phyloP scores from a whole-genome alignment of 2,329 filamentous ascomycete species.

The Decorospora gaudefroyi region DNA sequence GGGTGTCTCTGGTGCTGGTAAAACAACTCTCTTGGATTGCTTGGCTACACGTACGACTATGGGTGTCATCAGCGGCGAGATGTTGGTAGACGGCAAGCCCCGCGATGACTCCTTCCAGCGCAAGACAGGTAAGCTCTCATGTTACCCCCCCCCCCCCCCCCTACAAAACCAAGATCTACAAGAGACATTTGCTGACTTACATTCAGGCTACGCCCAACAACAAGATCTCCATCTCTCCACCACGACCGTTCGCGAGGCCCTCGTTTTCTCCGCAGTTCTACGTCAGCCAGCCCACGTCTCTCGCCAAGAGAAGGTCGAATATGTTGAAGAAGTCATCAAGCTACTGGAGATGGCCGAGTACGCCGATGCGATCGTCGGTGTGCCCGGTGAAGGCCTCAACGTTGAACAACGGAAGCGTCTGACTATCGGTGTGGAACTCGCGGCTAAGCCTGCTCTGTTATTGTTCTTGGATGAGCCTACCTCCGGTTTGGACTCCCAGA shows the following conservation, averaged over 20 bases:
- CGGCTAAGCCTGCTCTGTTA: slow-evolving; percentile 84
- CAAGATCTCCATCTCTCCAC: slow-evolving; percentile 88
- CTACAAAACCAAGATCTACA: no score
- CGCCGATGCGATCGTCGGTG: slow-evolving; percentile 87
- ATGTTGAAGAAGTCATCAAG: slow-evolving; percentile 89
- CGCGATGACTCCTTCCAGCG: slow-evolving; percentile 85
- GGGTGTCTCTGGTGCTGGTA: slow-evolving; percentile 91
- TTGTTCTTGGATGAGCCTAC: slow-evolving; percentile 95
- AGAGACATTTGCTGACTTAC: neutral
- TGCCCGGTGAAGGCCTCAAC: slow-evolving; percentile 78
- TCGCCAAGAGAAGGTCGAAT: slow-evolving; percentile 76
- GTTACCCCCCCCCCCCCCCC: no score
- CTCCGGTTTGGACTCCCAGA: slow-evolving; percentile 90
- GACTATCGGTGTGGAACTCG: slow-evolving; percentile 94
- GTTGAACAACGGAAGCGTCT: slow-evolving; percentile 73
- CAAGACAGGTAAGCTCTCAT: slow-evolving; percentile 66
- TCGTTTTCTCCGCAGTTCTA: slow-evolving; percentile 83
- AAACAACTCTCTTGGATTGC: slow-evolving; percentile 86
- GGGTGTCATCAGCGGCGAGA: slow-evolving; percentile 85
- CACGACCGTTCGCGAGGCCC: slow-evolving; percentile 83
- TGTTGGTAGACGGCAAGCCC: slow-evolving; percentile 76
- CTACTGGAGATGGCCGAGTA: slow-evolving; percentile 89
- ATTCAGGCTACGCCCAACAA: slow-evolving; percentile 75
- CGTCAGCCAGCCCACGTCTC: slow-evolving; percentile 79
- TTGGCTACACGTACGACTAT: slow-evolving; percentile 84